A percentile compares a stretch with the other conserved stretches of the same genome.
These are phyloP conservation scores for Cryptomeria japonica DNA, from an alignment of 75 land plant genomes.

Conservation along the genomic window DNA sequence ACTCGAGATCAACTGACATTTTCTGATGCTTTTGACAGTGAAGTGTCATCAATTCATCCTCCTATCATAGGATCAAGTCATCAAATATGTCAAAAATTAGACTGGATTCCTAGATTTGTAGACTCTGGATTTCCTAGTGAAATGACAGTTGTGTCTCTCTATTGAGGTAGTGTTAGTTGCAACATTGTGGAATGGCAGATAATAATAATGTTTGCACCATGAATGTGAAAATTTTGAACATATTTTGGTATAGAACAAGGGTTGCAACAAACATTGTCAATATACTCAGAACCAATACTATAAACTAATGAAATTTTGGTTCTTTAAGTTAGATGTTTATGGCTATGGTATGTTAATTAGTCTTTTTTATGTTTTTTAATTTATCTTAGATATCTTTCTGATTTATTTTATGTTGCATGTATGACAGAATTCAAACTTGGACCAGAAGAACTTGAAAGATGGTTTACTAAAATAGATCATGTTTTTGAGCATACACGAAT, in stretches of 20 bases:
- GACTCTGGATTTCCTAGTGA: not conserved
- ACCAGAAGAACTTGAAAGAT: constrained; percentile 78
- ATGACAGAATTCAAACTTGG: constrained; percentile 73
- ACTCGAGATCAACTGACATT: not conserved
- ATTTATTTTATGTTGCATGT: not conserved
- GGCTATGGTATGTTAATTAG: not conserved
- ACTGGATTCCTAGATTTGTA: not conserved
- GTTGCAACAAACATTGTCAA: not conserved
- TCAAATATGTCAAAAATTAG: not conserved
- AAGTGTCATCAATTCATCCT: not conserved
- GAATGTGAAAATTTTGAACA: not conserved
- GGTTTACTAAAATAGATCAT: constrained; percentile 96
- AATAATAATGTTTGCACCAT: not conserved
- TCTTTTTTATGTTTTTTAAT: too few species aligned
- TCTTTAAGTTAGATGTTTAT: not conserved
- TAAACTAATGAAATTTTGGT: not conserved
- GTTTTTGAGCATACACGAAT: constrained; percentile 84
- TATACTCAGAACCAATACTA: not conserved
- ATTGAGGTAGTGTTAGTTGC: not conserved
- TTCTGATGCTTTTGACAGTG: not conserved
- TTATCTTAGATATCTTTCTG: not conserved
- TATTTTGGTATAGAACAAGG: not conserved
- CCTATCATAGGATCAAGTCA: not conserved
- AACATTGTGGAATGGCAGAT: not conserved
- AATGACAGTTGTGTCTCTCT: not conserved